Evolutionary conservation across 805 yeast genomes (phyloP), one percentile per base, ranked within the genome.

Genomic region (Pichia heedii): DNA sequence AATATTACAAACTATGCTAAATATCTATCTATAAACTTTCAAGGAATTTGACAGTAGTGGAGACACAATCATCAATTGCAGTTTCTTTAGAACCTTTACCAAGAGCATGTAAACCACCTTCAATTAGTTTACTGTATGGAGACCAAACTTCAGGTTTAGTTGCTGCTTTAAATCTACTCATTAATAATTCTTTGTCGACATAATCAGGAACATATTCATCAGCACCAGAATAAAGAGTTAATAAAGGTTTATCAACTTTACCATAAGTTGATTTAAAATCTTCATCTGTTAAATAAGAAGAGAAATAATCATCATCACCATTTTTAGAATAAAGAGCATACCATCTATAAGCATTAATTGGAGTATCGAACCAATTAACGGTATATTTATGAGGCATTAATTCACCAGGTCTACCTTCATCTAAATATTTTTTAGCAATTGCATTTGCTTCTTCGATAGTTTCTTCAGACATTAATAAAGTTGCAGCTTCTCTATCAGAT

Each of bases 221-320:
- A 10, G 60, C 54, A 4, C 71, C 86, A 6, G 85, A 75, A 54
- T 68, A 76, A 9, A 80, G 61, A 1, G 79, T 70, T 40, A 83
- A 59, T 33, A 79, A 51, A 7, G 77, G 76, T 22, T 53, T 61
- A n/a, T 51, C 50, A 5, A 84, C 52, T 35, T 60, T 61, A 2
- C 85, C 89, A 59, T 86, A 85, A 0, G 83, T 69, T 3, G 50
- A 29, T 4, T 54, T 43, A 26, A 67, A 55, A 29, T 66, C 74
- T 0, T 67, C 68, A 13, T 60, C 68, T 0, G 71, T 51, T 40
- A 85, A 60, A 61, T 84, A 87, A 11, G 77, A 65, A 2, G 56
- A 52, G 58, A 85, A 85, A 56, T 43, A 85, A 62, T 86, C 95
- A 55, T 86, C 95, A 53, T 81, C 90, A 3, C 94, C 95, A 19